Evolutionary conservation across 305 asterid genomes (phyloP).

Genomic region (Fraxinus paxiana): DNA sequence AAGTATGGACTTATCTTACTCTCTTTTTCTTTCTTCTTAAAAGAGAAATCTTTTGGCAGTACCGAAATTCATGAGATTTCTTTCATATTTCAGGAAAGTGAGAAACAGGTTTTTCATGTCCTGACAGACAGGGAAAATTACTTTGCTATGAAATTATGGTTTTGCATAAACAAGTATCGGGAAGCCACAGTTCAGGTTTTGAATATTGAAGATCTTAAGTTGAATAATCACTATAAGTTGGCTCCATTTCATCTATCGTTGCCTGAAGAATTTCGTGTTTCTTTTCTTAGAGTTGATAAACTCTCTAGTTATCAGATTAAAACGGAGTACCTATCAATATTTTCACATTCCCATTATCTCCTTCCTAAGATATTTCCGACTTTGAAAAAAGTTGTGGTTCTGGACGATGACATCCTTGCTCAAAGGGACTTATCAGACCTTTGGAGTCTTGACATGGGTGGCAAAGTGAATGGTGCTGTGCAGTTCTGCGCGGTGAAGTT

Average conservation of each 20-base stretch:
- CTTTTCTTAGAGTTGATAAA: constrained; percentile 61
- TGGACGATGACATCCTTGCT: constrained; percentile 83
- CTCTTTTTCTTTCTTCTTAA: neutral
- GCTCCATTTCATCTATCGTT: constrained; percentile 52
- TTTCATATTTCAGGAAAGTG: constrained; percentile 61
- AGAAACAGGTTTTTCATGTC: constrained; percentile 77
- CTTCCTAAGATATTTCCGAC: constrained; percentile 72
- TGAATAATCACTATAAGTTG: constrained; percentile 45
- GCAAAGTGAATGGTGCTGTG: constrained; percentile 78
- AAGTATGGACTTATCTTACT: constrained; percentile 44
- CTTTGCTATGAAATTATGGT: constrained; percentile 89
- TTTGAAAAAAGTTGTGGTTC: constrained; percentile 71
- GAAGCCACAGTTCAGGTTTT: constrained; percentile 81
- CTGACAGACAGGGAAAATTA: constrained; percentile 81
- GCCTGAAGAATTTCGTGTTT: constrained; percentile 88
- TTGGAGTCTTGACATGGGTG: constrained; percentile 86
- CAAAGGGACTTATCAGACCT: constrained; percentile 86
- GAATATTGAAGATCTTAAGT: constrained; percentile 68
- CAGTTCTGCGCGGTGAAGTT: constrained; percentile 65
- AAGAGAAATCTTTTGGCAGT: constrained; percentile 6
- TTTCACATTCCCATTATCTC: constrained; percentile 79
- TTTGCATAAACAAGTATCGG: constrained; percentile 57
- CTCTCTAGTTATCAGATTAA: constrained; percentile 42
- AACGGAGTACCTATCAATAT: constrained; percentile 72
- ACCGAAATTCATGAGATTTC: constrained; percentile 18